Evolutionary conservation across 768 basidiomycete genomes (phyloP), one percentile per base, ranked within the genome.

Genomic region (Boletus reticulatus): DNA sequence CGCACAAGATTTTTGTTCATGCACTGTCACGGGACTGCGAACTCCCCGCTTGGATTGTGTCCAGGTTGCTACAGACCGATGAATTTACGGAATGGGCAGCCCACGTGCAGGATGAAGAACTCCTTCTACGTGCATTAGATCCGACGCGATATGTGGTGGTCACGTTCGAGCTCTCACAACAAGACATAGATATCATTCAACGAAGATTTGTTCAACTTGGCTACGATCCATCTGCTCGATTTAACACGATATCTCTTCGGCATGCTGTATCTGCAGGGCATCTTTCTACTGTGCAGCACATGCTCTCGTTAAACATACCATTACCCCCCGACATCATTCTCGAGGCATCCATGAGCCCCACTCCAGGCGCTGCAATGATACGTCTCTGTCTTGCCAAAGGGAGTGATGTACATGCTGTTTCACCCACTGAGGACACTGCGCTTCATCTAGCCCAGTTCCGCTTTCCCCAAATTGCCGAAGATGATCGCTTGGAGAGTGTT

Each of bases 21-120:
- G 19, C 13, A 14, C 5, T 36, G 34, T 36, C 12, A 36, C 14
- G 34, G 34, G 12, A 36, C 12, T 36, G 34, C 34, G 14, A 14
- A 4, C 3, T 36, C 7, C 4, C 34, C 34, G 34, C 11, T 36
- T 36, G 14, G 13, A 13, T 36, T 36, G 14, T 36, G 12, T 14
- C 12, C 12, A 11, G 34, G 14, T 36, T 36, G 34, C 34, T 36
- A 12, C 34, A 36, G 14, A 36, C 34, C 4, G 47, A 51, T 13
- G 53, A 58, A 14, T 62, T 62, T 17, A 44, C 20, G 7, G 60
- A 62, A 31, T 63, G 62, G 62, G 46, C 45, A 1, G 9, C 10
- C 5, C 4, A 13, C 6, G 4, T 4, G 1, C n/a, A 0, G 19
- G 20, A 56, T 1, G 16, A 47, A 34, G 14, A n/a, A 19, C 2